phyloP scores from a whole-genome alignment of 192 early-diverging fungal genomes.

The Dimargaris cristalligena region DNA sequence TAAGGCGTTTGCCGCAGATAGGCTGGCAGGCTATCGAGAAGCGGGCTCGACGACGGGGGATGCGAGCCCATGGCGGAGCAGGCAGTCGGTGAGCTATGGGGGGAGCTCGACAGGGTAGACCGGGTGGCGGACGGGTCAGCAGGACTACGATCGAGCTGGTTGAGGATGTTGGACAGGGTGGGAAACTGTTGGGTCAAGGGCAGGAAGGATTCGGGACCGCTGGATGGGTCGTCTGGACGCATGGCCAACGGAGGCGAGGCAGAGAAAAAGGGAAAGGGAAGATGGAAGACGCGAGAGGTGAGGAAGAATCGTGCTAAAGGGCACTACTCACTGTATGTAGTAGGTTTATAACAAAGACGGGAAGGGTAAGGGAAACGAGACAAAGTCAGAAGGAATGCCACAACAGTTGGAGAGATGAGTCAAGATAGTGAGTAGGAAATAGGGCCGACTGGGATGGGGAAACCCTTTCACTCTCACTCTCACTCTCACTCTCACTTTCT shows the following conservation, averaged over 20 bases:
- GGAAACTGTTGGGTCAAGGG: conserved; percentile 4
- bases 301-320: not conserved
- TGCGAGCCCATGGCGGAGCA: not conserved
- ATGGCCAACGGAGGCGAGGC: not conserved
- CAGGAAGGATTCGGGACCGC: not conserved
- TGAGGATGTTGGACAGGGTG: not conserved
- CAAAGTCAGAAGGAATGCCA: not conserved
- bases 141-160: not conserved
- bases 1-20: conserved; percentile 6
- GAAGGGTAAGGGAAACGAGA: not conserved
- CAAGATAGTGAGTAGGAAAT: not conserved
- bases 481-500: not conserved
- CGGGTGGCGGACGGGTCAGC: too few relatives aligned
- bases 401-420: not conserved
- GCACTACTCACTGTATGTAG: not conserved
- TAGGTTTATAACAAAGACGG: not conserved
- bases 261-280: not conserved
- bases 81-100: not conserved
- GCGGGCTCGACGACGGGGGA: not conserved
- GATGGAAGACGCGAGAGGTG: not conserved
- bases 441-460: not conserved
- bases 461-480: not conserved
- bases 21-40: not conserved
- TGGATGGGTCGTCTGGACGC: not conserved
- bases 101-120: not conserved